Percentiles rank a stretch among this genome's conserved stretches.
Evolutionary conservation across 2,329 filamentous ascomycete species (phyloP).

Genomic region (Cordyceps fumosorosea): DNA sequence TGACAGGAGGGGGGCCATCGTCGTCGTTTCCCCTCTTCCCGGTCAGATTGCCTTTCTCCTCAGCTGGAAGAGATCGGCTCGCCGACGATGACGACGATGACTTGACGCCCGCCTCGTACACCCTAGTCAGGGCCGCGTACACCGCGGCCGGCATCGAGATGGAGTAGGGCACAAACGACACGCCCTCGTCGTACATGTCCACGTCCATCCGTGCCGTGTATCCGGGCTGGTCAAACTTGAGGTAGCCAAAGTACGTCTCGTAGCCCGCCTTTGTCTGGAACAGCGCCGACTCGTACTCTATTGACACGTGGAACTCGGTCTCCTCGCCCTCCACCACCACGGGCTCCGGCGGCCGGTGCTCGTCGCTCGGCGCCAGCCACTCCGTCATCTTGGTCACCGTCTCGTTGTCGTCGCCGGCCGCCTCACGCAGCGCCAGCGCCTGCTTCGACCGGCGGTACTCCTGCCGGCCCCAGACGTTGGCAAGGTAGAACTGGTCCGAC

Average conservation of each 20-base stretch:
- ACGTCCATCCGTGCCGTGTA: conserved; percentile 19
- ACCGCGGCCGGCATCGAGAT: conserved; percentile 29
- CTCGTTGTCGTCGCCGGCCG: conserved; percentile 13
- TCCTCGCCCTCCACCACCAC: neutral
- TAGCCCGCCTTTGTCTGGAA: conserved; percentile 34
- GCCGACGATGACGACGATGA: conserved; percentile 11
- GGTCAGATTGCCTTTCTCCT: neutral
- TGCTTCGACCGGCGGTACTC: conserved; percentile 32
- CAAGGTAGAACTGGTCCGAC: conserved; percentile 38
- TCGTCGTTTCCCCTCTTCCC: too few species aligned
- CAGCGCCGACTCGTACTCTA: conserved; percentile 35
- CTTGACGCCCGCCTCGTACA: conserved; percentile 24
- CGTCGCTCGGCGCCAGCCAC: neutral
- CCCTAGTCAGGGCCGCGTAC: conserved; percentile 21
- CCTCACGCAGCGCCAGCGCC: conserved; percentile 18
- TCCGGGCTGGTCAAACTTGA: conserved; percentile 24
- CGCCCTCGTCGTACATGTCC: conserved; percentile 21
- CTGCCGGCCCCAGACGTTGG: conserved; percentile 37
- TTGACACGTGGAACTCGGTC: conserved; percentile 29
- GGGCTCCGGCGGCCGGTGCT: neutral
- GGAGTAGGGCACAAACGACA: conserved; percentile 23
- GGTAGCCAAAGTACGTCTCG: conserved; percentile 27
- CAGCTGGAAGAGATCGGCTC: too few species aligned
- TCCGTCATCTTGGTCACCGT: neutral
- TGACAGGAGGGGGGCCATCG: too few species aligned